Base-by-base conservation (phyloP, 2,329 filamentous ascomycete genomes). In the Talaromyces sp. region DNA sequence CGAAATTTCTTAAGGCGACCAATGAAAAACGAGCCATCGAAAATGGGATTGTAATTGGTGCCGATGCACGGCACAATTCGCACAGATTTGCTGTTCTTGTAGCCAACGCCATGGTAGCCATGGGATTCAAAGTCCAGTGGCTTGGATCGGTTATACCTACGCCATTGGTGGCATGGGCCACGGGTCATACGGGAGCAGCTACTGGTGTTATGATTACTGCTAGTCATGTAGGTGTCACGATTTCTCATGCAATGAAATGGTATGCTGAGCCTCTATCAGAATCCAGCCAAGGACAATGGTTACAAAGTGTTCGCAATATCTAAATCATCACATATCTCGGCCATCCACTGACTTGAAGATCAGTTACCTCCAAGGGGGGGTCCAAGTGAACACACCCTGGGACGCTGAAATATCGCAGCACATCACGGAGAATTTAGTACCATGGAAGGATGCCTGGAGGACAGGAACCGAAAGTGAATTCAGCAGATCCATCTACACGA, bases 201-300 rank as follows among this genome's bases (percentile, higher is more conserved):
- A 87, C 85, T 50, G 87, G 87, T 22, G 79, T 89, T 35, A 89
- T 89, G 86, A 82, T 89, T 43, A 89, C 87, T 14, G 87, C 87
- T 37, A 88, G 85, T 70, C 86, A 88, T 74, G 79, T 80, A 75
- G 66, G 77, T 35, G 11, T 39, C 22, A 11, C 14, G 19, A 45
- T 4, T 45, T 57, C 50, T 50, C 60, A 5, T n/a, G 24, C 6
- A 8, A 9, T 14, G 9, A 35, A 35, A 16, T 37, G 22, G 19
- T 11, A 56, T 3, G 33, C 52, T 56, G 22, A 56, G 4, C 4
- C 9, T 39, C 1, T 56, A 3, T 39, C 35, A 66, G 60, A 66
- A 64, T 22, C 60, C 72, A 71, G 63, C 73, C 59, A 37, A 19
- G 37, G 35, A 50, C 35, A 50, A 80, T 27, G 78, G 87, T 22